Conservation (phyloP, 1,284 basidiomycete species). For the Trametes polyzona region DNA sequence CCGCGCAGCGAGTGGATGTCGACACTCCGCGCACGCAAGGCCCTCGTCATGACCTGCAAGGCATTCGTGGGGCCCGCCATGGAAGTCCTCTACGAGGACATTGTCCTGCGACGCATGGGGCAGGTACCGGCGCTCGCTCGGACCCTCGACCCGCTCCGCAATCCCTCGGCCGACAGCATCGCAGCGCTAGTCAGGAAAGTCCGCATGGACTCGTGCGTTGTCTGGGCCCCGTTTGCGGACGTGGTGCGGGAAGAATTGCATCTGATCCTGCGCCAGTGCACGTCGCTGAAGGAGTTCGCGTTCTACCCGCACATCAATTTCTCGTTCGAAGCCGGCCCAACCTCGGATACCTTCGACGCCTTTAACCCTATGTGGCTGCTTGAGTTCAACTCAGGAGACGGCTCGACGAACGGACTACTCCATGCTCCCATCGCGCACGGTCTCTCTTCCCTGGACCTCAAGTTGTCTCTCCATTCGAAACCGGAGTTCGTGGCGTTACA, state of each 20-base stretch:
- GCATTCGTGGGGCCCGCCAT: constrained; percentile 2
- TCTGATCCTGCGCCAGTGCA: constrained; percentile 3
- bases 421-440: background rate
- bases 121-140: constrained; percentile 9
- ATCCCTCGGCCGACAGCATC: background rate
- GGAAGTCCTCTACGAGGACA: constrained; percentile 10
- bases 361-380: background rate
- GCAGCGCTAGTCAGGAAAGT: constrained; percentile 6
- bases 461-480: background rate
- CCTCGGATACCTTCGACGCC: background rate
- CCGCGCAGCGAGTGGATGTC: constrained; percentile 4
- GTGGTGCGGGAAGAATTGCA: constrained; percentile 2
- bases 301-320: background rate
- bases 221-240: constrained; percentile 2
- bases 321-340: background rate
- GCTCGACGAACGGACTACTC: background rate
- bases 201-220: constrained; percentile 12
- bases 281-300: constrained; percentile 3
- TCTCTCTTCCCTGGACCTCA: background rate
- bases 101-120: constrained; percentile 11
- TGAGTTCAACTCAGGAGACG: background rate
- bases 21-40: constrained; percentile 6
- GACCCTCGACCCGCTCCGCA: constrained; percentile 1
- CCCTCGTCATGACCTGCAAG: background rate
- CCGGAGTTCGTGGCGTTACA: background rate